A percentile compares a stretch with the other conserved stretches of the same genome.
Conservation (phyloP, 2,329 filamentous ascomycete species). For the Thelonectria discophora region DNA sequence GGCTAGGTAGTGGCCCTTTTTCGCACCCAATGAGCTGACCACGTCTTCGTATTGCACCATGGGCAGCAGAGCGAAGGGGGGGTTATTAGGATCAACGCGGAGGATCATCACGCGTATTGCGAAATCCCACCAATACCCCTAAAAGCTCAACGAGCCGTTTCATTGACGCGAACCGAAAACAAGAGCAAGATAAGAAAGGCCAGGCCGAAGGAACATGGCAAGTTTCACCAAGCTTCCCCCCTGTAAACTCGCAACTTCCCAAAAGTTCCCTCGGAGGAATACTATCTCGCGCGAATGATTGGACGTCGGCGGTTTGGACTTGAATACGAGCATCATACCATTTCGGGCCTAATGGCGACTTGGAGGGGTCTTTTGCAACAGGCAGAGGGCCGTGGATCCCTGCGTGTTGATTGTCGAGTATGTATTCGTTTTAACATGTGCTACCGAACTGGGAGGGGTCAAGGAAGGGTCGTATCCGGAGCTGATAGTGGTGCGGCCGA, state of each 20-base stretch:
- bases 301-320: not conserved
- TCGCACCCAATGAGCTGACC: not conserved
- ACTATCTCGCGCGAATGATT: not conserved
- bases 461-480: no score
- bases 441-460: no score
- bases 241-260: not conserved
- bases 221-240: not conserved
- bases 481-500: no score
- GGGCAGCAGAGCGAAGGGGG: not conserved
- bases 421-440: not conserved
- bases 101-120: no score
- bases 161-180: no score
- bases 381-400: not conserved
- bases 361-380: not conserved
- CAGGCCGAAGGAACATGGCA: not conserved
- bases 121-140: no score
- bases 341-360: not conserved
- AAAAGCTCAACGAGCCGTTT: no score
- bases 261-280: not conserved
- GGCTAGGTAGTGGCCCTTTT: not conserved
- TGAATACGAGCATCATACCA: constrained; percentile 2
- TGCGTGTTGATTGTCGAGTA: no score
- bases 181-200: not conserved
- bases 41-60: not conserved
- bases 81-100: no score